These are phyloP conservation scores for Rhynchosporium agropyri DNA, from an alignment of 2,329 filamentous ascomycete species.

Conservation along the genomic window DNA sequence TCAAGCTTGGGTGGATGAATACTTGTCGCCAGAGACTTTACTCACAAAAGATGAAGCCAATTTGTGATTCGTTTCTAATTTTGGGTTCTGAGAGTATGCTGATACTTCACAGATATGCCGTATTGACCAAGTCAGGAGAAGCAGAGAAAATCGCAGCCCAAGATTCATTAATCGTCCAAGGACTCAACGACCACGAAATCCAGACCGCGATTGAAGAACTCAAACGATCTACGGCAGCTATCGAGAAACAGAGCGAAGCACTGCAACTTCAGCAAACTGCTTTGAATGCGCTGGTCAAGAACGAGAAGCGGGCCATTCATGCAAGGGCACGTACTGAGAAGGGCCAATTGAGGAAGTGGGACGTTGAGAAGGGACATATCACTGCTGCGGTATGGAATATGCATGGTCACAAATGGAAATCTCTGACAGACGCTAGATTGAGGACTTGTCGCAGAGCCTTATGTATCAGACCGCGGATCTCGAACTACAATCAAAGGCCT, in stretches of 20 bases:
- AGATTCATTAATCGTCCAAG: conserved; percentile 52
- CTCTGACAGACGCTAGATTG: conserved; percentile 45
- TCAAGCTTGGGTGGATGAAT: conserved; percentile 52
- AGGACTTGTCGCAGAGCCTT: conserved; percentile 52
- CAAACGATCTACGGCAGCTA: conserved; percentile 64
- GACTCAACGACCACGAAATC: conserved; percentile 62
- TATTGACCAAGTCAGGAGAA: conserved; percentile 52
- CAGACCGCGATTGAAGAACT: conserved; percentile 63
- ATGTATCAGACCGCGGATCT: conserved; percentile 51
- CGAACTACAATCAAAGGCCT: conserved; percentile 53
- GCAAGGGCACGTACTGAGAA: conserved; percentile 45
- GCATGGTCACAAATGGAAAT: background rate
- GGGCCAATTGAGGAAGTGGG: conserved; percentile 47
- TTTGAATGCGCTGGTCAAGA: conserved; percentile 55
- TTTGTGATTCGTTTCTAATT: conserved; percentile 45
- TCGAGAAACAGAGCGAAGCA: conserved; percentile 64
- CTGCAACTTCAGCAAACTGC: conserved; percentile 65
- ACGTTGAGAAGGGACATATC: conserved; percentile 48
- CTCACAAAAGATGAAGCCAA: conserved; percentile 57
- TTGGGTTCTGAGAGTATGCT: conserved; percentile 7
- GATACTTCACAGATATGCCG: conserved; percentile 50
- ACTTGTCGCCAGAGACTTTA: conserved; percentile 55
- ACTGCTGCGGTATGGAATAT: conserved; percentile 46
- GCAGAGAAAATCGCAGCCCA: conserved; percentile 50
- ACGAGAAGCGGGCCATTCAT: conserved; percentile 43